These are phyloP conservation scores for Monoraphidium neglectum DNA, from an alignment of 139 green algal species.

Conservation along the genomic window DNA sequence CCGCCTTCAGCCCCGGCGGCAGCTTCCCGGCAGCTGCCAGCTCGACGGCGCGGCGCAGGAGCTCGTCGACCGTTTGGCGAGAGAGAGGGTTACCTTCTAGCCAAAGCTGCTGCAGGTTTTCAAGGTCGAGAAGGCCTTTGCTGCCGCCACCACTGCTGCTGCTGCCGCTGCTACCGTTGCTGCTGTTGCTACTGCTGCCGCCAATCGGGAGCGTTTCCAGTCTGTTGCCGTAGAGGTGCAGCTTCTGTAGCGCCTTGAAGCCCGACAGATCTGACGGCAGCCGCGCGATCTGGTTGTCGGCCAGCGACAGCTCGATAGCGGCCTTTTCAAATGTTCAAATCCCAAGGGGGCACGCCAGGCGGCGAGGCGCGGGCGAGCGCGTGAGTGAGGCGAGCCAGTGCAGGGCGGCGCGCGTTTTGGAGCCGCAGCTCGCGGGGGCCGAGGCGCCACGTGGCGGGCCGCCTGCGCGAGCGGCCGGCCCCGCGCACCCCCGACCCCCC, in stretches of 20 bases:
- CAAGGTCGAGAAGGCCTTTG: background rate
- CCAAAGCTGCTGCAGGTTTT: conserved; percentile 48
- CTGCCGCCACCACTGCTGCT: background rate
- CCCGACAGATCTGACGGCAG: conserved; percentile 46
- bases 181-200: background rate
- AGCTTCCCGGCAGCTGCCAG: no score
- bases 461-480: no score
- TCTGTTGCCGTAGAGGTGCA: conserved; percentile 78
- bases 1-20: background rate
- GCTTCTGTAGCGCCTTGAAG: conserved; percentile 49
- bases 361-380: no score
- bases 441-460: no score
- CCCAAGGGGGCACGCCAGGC: no score
- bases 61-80: conserved; percentile 10
- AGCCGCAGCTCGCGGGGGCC: no score
- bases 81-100: conserved; percentile 79
- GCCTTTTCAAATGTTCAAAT: no score
- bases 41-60: conserved; percentile 26
- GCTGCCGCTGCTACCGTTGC: background rate
- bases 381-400: no score
- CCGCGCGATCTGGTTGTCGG: conserved; percentile 55
- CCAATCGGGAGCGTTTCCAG: conserved; percentile 48
- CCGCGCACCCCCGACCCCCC: no score
- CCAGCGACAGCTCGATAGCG: conserved; percentile 59
- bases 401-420: no score